Evolutionary conservation across 2,329 filamentous ascomycete genomes (phyloP), one percentile per base, ranked within the genome.

Genomic region (Aschersonia sp.): DNA sequence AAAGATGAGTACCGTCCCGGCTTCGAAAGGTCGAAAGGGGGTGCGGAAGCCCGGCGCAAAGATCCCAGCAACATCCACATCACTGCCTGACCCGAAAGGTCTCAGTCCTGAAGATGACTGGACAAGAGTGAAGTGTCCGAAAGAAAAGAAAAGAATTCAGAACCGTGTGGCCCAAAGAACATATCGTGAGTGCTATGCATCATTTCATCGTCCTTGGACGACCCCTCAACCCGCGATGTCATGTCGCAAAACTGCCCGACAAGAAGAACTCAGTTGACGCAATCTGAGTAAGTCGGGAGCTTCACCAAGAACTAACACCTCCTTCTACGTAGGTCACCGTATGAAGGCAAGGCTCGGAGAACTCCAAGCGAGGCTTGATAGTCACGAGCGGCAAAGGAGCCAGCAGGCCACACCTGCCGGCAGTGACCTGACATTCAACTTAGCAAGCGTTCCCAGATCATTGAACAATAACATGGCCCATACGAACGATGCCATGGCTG

Each of bases 321-420:
- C 39, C 22, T 30, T 22, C 12, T 5, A 14, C 22, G 4, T 32
- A 61, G 59, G 59, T 39, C 56, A 62, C 42, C 58, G 59, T 12
- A 60, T 62, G 58, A 62, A 62, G 49, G 57, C 55, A 29, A 53
- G 56, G 14, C 55, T 62, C 37, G 57, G 57, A 30, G 56, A 61
- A 43, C 55, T 62, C 5, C 58, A 62, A 41, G 58, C 58, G 9
- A 52, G 56, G 42, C 53, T 62, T 14, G 58, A 61, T 41, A 56
- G 50, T 44, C 58, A 59, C 46, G 58, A 62, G 46, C 50, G 49
- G 7, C 50, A 48, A 7, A 47, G 52, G 2, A 30, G 29, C 6
- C 50, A 55, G 33, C 46, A 51, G 39, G 30, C 44, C 9, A 42
- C 14, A n/a, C 39, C 44, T 14, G 33, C 39, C 22, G n/a, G 42